Percentiles rank a stretch among this genome's conserved stretches.
These are phyloP conservation scores for Dispira parvispora DNA, from an alignment of 192 early-diverging fungal species.

Conservation along the genomic window DNA sequence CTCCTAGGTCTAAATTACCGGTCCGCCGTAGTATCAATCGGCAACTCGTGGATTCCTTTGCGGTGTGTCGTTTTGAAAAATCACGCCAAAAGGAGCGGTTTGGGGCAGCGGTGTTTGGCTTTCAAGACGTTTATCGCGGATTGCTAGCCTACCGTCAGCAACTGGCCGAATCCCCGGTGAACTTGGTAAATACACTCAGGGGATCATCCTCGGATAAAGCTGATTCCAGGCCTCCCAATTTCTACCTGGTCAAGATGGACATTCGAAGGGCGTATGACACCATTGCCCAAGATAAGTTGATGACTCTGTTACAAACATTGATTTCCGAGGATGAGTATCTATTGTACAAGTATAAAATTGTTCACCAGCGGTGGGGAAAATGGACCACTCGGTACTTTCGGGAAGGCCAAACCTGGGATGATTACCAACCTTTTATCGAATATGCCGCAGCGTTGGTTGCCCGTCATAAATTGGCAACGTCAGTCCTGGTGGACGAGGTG, in stretches of 20 bases:
- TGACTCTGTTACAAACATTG: constrained; percentile 29
- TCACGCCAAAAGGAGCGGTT: constrained; percentile 14
- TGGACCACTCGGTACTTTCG: constrained; percentile 14
- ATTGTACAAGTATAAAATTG: constrained; percentile 41
- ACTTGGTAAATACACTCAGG: too few species aligned
- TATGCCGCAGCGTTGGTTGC: constrained; percentile 9
- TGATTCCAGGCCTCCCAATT: background rate
- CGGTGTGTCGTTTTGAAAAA: constrained; percentile 36
- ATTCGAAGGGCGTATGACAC: constrained; percentile 62
- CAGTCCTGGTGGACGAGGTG: constrained; percentile 58
- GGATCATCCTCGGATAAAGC: too few species aligned
- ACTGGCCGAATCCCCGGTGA: background rate
- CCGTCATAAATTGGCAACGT: background rate
- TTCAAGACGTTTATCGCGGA: constrained; percentile 26
- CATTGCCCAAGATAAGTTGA: constrained; percentile 55
- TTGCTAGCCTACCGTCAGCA: constrained; percentile 19
- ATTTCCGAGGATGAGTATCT: constrained; percentile 42
- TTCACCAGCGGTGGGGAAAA: constrained; percentile 22
- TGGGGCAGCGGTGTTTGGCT: constrained; percentile 20
- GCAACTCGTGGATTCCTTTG: constrained; percentile 35
- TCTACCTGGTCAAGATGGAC: constrained; percentile 73
- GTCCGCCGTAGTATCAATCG: constrained; percentile 20
- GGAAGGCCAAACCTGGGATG: constrained; percentile 18
- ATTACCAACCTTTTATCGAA: constrained; percentile 23
- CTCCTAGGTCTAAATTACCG: background rate